Evolutionary conservation across 371 early-diverging fungal species (phyloP), one percentile per base, ranked within the genome.

Genomic region (Mortierella sp.): DNA sequence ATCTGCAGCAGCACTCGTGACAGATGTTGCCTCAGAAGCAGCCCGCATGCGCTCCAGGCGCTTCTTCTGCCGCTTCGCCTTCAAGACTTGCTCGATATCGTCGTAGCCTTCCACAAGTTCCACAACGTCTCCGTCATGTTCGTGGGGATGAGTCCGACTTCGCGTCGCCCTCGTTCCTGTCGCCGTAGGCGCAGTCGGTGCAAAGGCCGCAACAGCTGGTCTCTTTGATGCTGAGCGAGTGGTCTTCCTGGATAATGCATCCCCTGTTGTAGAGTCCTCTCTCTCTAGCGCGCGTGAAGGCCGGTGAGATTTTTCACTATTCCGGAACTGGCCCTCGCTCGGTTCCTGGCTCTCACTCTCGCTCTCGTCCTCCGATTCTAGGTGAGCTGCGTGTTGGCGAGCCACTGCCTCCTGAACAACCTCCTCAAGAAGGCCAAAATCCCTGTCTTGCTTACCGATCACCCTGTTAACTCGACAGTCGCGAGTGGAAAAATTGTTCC

Each of bases 381-480:
- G 54, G 2, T 17, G 5, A 12, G 62, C 52, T 26, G 56, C 60
- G 9, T 76, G 65, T 27, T 76, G 70, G 2, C 78, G 64, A 3
- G 78, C 57, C 1, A 76, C 32, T 4, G 58, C 48, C 11, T 70
- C 70, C 55, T 70, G 76, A 15, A 76, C 70, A 24, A 56, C 58
- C 46, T 53, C 61, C 26, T 70, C 76, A 57, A 76, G 31, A 3
- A 55, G 53, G 7, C 56, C 70, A 51, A 76, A 50, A 3, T 76
- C 76, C 21, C 31, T 48, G 30, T 65, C 70, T 23, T 65, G 60
- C 26, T 53, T 69, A 0, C 76, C 76, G n/a, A 65, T 56, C 23
- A 76, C 70, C 46, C 54, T 69, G 61, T 76, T 76, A 41, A 76
- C 58, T 23, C 56, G 60, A 41, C 65, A 76, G 14, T 76, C 70